Evolutionary conservation across 2,329 filamentous ascomycete species (phyloP).

Genomic region (Colletotrichum sp.): DNA sequence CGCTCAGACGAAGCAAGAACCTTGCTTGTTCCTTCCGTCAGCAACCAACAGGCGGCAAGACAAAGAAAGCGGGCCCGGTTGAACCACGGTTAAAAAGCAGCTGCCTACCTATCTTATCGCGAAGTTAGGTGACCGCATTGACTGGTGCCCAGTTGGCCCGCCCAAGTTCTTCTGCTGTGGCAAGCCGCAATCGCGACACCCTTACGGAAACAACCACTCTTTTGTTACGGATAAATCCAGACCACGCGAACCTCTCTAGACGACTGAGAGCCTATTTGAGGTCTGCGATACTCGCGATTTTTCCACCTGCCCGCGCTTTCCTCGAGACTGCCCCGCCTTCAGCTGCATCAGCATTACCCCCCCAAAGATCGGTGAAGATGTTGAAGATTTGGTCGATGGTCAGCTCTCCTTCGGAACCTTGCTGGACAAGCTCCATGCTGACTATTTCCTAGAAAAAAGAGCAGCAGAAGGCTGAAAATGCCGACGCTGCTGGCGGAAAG

Average conservation of each 20-base stretch:
- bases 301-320: background rate
- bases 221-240: background rate
- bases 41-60: background rate
- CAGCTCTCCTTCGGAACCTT: slow-evolving; percentile 31
- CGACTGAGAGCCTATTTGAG: background rate
- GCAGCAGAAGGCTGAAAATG: slow-evolving; percentile 92
- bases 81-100: background rate
- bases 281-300: background rate
- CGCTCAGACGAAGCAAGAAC: background rate
- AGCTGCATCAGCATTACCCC: slow-evolving; percentile 2
- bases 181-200: slow-evolving; percentile 7
- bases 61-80: background rate
- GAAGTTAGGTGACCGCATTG: slow-evolving; percentile 20
- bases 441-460: slow-evolving; percentile 77
- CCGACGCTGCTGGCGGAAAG: slow-evolving; percentile 74
- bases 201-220: background rate
- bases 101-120: slow-evolving; percentile 16
- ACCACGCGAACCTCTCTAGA: background rate
- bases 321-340: background rate
- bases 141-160: slow-evolving; percentile 15
- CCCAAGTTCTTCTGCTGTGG: slow-evolving; percentile 6
- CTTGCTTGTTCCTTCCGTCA: background rate
- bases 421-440: background rate
- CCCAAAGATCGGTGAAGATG: slow-evolving; percentile 64
- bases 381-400: slow-evolving; percentile 99